phyloP scores from a whole-genome alignment of 2,329 filamentous ascomycete species.

The Aaosphaeria pasadenensis region DNA sequence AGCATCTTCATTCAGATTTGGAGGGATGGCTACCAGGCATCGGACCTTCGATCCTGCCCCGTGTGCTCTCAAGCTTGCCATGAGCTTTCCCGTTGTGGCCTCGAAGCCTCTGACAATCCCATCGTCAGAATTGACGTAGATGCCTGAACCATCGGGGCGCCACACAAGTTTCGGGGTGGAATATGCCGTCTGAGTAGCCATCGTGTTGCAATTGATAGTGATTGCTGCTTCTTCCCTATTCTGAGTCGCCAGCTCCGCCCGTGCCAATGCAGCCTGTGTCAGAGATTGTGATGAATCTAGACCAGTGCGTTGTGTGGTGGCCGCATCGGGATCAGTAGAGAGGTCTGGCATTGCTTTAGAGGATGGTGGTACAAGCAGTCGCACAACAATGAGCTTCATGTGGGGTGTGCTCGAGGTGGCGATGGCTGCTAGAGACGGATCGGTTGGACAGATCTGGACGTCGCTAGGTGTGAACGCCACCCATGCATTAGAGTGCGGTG shows the following conservation, averaged over 20 bases:
- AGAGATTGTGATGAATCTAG: conserved; percentile 10
- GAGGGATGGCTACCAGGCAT: conserved; percentile 54
- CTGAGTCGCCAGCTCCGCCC: conserved; percentile 50
- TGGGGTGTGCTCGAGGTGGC: conserved; percentile 60
- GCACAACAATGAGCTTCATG: conserved; percentile 61
- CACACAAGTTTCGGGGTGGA: conserved; percentile 61
- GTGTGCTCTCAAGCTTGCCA: conserved; percentile 52
- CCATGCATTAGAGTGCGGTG: conserved; percentile 64
- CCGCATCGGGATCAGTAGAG: conserved; percentile 1
- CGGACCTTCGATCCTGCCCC: conserved; percentile 57
- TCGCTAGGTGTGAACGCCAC: conserved; percentile 60
- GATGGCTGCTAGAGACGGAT: conserved; percentile 55
- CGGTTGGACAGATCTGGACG: conserved; percentile 54
- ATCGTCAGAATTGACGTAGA: conserved; percentile 66
- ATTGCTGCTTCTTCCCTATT: conserved; percentile 60
- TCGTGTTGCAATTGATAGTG: conserved; percentile 56
- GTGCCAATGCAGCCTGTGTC: conserved; percentile 52
- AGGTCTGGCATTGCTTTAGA: background rate
- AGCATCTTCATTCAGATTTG: conserved; percentile 18
- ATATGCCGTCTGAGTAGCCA: conserved; percentile 63
- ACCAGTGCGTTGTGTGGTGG: conserved; percentile 2
- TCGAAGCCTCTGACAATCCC: conserved; percentile 61
- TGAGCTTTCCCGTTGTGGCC: conserved; percentile 55
- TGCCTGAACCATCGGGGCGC: conserved; percentile 59
- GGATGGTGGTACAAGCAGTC: conserved; percentile 51